Evolutionary conservation across 1,284 basidiomycete genomes (phyloP).

Genomic region (Heterobasidion irregulare): DNA sequence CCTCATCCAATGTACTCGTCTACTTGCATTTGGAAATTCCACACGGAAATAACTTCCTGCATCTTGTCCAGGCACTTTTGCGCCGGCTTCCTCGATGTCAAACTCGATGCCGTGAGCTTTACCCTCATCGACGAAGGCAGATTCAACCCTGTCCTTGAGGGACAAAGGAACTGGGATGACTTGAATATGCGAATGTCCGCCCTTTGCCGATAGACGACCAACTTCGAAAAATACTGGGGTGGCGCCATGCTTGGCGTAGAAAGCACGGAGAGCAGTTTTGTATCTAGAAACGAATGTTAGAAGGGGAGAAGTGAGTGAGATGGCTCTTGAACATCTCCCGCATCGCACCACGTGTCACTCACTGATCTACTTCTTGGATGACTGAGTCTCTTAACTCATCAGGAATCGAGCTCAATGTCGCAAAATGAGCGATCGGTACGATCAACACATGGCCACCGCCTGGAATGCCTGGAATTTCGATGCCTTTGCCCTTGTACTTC

Average conservation of each 20-base stretch:
- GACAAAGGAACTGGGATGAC: constrained; percentile 72
- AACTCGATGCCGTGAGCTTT: constrained; percentile 55
- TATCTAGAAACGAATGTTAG: constrained; percentile 39
- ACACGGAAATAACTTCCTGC: constrained; percentile 77
- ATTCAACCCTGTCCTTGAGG: constrained; percentile 55
- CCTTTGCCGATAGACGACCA: constrained; percentile 73
- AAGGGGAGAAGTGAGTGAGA: background rate
- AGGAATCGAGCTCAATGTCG: constrained; percentile 57
- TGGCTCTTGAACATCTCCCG: background rate
- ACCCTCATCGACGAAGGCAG: constrained; percentile 65
- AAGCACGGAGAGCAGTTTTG: constrained; percentile 64
- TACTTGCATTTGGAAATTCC: constrained; percentile 81
- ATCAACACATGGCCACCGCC: constrained; percentile 93
- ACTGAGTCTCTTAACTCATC: constrained; percentile 70
- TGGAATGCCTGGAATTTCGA: constrained; percentile 49
- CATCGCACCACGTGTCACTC: constrained; percentile 11
- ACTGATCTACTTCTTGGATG: constrained; percentile 72
- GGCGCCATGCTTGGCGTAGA: constrained; percentile 67
- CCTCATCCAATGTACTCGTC: constrained; percentile 79
- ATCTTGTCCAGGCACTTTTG: background rate
- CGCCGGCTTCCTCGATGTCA: constrained; percentile 45
- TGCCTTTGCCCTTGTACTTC: constrained; percentile 23
- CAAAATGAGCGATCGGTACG: constrained; percentile 72
- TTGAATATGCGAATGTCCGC: constrained; percentile 93
- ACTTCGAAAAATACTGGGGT: constrained; percentile 82